Percentiles rank a stretch among this genome's conserved stretches.
These are phyloP conservation scores for Lactarius quietus DNA, from an alignment of 768 basidiomycete species.

Conservation along the genomic window DNA sequence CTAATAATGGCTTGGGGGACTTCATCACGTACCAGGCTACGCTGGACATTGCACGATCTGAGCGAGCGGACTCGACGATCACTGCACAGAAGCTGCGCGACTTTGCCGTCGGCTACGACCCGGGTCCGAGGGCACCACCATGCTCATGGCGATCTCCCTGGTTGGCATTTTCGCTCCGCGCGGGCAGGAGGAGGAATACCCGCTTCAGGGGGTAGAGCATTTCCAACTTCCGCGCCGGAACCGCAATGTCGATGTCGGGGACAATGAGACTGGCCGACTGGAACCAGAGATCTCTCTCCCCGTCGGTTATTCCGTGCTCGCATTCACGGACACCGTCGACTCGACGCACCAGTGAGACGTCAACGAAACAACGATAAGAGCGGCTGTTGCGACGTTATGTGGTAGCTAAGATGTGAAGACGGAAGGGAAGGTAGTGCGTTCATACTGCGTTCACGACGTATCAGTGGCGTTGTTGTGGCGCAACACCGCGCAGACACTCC, in stretches of 20 bases:
- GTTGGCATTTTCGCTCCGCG: constrained; percentile 64
- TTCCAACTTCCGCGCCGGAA: constrained; percentile 33
- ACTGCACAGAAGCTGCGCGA: constrained; percentile 97
- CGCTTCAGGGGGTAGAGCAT: constrained; percentile 41
- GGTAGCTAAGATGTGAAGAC: constrained; percentile 99
- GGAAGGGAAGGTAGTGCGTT: constrained; percentile 99
- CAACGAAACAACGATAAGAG: constrained; percentile 85
- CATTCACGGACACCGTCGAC: constrained; percentile 97
- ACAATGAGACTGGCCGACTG: constrained; percentile 59
- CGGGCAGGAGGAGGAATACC: constrained; percentile 45
- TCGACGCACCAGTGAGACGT: constrained; percentile 96
- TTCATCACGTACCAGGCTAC: constrained; percentile 92
- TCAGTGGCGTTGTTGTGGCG: constrained; percentile 91
- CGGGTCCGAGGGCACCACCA: constrained; percentile 89
- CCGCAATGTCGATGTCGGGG: constrained; percentile 49
- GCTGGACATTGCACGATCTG: constrained; percentile 87
- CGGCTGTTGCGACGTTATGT: constrained; percentile 86
- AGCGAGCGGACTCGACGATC: constrained; percentile 70
- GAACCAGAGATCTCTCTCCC: constrained; percentile 81
- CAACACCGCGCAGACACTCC: constrained; percentile 76
- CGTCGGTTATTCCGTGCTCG: constrained; percentile 81
- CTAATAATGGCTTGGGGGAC: constrained; percentile 91
- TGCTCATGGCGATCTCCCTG: constrained; percentile 96
- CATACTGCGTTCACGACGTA: constrained; percentile 95
- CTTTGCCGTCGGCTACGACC: constrained; percentile 94